A percentile compares a stretch with the other conserved stretches of the same genome.
phyloP scores from a whole-genome alignment of 108 stramenopile species.

The Chaetoceros muelleri region DNA sequence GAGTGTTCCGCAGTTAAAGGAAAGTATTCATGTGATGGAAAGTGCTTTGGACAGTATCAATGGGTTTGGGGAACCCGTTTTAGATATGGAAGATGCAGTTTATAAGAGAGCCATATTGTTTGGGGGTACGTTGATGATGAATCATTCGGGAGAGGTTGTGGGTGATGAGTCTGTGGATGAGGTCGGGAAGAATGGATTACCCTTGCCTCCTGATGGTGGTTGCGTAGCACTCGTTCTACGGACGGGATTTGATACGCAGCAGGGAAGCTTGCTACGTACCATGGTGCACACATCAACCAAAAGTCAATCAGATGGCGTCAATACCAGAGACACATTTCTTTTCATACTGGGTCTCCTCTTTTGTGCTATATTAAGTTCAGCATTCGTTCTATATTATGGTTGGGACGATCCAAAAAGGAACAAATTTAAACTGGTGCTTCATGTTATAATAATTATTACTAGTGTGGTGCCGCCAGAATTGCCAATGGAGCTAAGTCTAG shows the following conservation, averaged over 20 bases:
- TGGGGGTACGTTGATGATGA: conserved; percentile 76
- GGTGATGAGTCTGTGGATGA: not conserved
- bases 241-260: conserved; percentile 92
- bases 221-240: conserved; percentile 78
- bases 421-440: conserved; percentile 86
- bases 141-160: conserved; percentile 28
- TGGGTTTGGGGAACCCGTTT: conserved; percentile 8
- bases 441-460: conserved; percentile 95
- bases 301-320: conserved; percentile 53
- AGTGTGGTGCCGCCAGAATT: conserved; percentile 93
- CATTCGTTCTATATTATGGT: conserved; percentile 74
- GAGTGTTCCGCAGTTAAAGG: conserved; percentile 88
- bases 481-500: conserved; percentile 94
- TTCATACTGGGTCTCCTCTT: conserved; percentile 81
- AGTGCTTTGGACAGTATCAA: conserved; percentile 12
- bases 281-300: conserved; percentile 70
- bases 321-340: conserved; percentile 77
- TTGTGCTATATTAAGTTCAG: conserved; percentile 78
- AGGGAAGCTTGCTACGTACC: conserved; percentile 89
- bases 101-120: conserved; percentile 69
- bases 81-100: conserved; percentile 32
- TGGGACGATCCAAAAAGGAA: conserved; percentile 72
- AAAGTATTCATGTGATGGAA: conserved; percentile 10
- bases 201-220: conserved; percentile 75
- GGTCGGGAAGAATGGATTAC: conserved; percentile 11